Base-by-base conservation (phyloP, 2,329 filamentous ascomycete species). In the Colletotrichum simmondsii region DNA sequence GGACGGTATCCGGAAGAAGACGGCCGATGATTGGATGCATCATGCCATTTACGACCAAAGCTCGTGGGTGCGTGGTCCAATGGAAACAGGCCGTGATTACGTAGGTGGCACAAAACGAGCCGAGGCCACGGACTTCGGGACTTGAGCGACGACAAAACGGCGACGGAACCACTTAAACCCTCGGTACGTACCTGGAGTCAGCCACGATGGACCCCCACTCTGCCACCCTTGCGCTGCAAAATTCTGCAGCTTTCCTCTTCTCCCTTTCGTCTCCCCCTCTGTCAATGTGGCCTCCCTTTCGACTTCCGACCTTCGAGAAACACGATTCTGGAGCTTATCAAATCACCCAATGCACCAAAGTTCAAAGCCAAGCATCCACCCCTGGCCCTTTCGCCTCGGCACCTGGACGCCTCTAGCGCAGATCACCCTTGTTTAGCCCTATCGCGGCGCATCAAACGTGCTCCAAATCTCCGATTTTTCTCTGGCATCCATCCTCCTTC, bases 101-200 rank as follows among this genome's bases (percentile, higher is more conserved):
- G 68, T 66, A 56, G 30, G 68, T 65, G 67, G 61, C 61, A 65
- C 42, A 49, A 35, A 32, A 64, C 62, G 56, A 64, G 65, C 70
- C 66, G 70, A 72, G 66, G 70, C 66, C 53, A 72, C 70, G 70
- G 70, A 56, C 30, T 72, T 72, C 70, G 70, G 70, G 66, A 42
- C 42, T 61, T 65, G 65, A 12, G 24, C 37, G 10, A 16, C 37
- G 42, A 52, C 14, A 16, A 19, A 46, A 16, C 26, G 28, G 19
- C n/a, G 54, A 30, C 46, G 10, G 53, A 56, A 2, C 10, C 37
- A 42, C 37, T 19, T 42, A 42, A 19, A 19, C 37, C 37, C 22
- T n/a, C 62, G 5, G 46, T 52, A 63, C 46, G 60, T 63, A 54
- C 28, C 42, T 1, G 1, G 0, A 0, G 1, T 22, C 42, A n/a